phyloP scores from a whole-genome alignment of 1,284 basidiomycete species.

The Leccinum pachyderme region DNA sequence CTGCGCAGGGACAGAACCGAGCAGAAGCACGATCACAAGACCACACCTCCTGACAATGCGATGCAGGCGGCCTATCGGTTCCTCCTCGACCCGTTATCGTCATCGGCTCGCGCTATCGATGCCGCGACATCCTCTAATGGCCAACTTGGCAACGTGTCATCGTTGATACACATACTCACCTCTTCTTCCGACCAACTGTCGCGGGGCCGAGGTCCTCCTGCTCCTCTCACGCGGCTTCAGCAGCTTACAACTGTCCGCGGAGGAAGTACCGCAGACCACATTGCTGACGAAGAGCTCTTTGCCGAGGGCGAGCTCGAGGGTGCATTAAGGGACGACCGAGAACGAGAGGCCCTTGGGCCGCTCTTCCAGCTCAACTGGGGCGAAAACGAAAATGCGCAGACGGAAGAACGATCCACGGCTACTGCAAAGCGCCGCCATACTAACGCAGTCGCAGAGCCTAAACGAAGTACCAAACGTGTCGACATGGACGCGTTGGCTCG shows the following conservation, averaged over 20 bases:
- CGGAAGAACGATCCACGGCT: not conserved
- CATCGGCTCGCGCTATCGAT: not conserved
- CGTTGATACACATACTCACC: slow-evolving; percentile 51
- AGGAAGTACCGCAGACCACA: slow-evolving; percentile 35
- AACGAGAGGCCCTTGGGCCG: slow-evolving; percentile 34
- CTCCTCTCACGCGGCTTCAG: slow-evolving; percentile 59
- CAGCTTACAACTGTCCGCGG: slow-evolving; percentile 53
- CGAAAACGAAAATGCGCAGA: slow-evolving; percentile 8
- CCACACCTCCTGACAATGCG: slow-evolving; percentile 25
- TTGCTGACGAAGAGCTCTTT: slow-evolving; percentile 47
- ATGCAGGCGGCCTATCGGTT: slow-evolving; percentile 50
- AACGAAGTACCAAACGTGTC: slow-evolving; percentile 32
- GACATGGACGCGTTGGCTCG: slow-evolving; percentile 39
- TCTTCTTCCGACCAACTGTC: slow-evolving; percentile 37
- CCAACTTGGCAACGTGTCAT: slow-evolving; percentile 19
- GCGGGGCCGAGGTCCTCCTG: slow-evolving; percentile 5
- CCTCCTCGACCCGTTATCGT: slow-evolving; percentile 51
- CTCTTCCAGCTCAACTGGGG: slow-evolving; percentile 37
- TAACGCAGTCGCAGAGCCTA: slow-evolving; percentile 15
- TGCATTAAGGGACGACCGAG: slow-evolving; percentile 36
- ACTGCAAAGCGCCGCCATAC: not conserved
- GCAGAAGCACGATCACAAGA: slow-evolving; percentile 11
- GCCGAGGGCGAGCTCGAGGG: slow-evolving; percentile 43
- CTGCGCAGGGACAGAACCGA: slow-evolving; percentile 38
- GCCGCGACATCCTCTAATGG: slow-evolving; percentile 6